Evolutionary conservation across 768 basidiomycete species (phyloP).

Genomic region (Agrocybe chaxingu): DNA sequence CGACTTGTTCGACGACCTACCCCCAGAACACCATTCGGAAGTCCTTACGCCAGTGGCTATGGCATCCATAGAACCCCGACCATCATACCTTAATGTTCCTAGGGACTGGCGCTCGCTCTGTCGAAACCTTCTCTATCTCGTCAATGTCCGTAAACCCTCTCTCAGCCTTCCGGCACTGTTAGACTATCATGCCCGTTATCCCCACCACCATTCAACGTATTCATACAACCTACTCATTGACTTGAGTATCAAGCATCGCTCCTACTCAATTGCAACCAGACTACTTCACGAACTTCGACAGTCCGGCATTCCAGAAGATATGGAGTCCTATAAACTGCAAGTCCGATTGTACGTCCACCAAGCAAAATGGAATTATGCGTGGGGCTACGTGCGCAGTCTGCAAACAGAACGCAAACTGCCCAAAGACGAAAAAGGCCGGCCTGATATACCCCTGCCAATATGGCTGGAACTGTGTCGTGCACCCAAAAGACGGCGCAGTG

Average conservation of each 20-base stretch:
- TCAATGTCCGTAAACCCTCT: constrained; percentile 25
- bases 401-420: constrained; percentile 15
- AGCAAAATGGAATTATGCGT: constrained; percentile 58
- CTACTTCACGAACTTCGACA: constrained; percentile 47
- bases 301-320: constrained; percentile 37
- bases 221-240: constrained; percentile 44
- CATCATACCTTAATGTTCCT: constrained; percentile 19
- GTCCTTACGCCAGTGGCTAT: neutral
- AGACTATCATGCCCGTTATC: constrained; percentile 45
- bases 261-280: constrained; percentile 40
- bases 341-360: constrained; percentile 55
- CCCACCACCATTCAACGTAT: constrained; percentile 33
- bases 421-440: constrained; percentile 3
- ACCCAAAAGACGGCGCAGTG: constrained; percentile 30
- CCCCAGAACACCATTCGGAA: neutral
- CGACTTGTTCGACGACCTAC: neutral
- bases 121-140: constrained; percentile 38
- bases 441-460: constrained; percentile 39
- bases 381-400: constrained; percentile 35
- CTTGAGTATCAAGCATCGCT: constrained; percentile 48
- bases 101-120: constrained; percentile 34
- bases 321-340: constrained; percentile 55
- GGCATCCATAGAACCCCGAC: neutral
- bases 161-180: constrained; percentile 36
- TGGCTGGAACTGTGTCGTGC: constrained; percentile 61